A percentile compares a stretch with the other conserved stretches of the same genome.
Conservation (phyloP, 768 basidiomycete genomes). For the Leccinum longicurvipes region DNA sequence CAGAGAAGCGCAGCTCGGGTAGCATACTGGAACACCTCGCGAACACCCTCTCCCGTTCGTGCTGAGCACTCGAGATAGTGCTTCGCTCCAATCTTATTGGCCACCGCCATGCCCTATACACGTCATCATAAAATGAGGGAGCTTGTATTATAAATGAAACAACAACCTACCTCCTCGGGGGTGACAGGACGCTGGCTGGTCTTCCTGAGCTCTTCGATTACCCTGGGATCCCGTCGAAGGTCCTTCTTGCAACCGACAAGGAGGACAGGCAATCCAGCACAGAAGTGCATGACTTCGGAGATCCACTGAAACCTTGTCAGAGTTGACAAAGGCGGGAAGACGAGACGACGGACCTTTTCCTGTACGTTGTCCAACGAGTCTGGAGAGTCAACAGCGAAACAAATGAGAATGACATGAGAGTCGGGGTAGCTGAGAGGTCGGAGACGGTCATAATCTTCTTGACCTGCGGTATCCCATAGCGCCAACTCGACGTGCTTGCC, state of each 20-base stretch:
- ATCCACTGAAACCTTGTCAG: conserved; percentile 71
- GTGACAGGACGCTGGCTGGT: conserved; percentile 94
- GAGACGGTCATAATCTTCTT: conserved; percentile 99
- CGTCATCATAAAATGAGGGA: neutral
- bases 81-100: conserved; percentile 94
- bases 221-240: conserved; percentile 87
- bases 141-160: neutral
- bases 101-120: conserved; percentile 83
- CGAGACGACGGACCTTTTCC: conserved; percentile 77
- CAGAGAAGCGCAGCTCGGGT: conserved; percentile 86
- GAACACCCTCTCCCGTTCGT: conserved; percentile 93
- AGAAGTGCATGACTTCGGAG: conserved; percentile 98
- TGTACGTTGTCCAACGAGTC: conserved; percentile 99
- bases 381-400: conserved; percentile 96
- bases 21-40: conserved; percentile 98
- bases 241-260: conserved; percentile 99
- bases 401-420: conserved; percentile 99
- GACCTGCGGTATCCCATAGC: conserved; percentile 99
- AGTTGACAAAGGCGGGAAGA: conserved; percentile 3
- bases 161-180: conserved; percentile 72
- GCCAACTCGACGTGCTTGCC: conserved; percentile 98
- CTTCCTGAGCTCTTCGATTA: conserved; percentile 92
- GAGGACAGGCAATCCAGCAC: conserved; percentile 89
- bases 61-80: conserved; percentile 98
- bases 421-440: conserved; percentile 97